Conservation (phyloP, 2,329 filamentous ascomycete genomes). For the Cladosporium phlei region DNA sequence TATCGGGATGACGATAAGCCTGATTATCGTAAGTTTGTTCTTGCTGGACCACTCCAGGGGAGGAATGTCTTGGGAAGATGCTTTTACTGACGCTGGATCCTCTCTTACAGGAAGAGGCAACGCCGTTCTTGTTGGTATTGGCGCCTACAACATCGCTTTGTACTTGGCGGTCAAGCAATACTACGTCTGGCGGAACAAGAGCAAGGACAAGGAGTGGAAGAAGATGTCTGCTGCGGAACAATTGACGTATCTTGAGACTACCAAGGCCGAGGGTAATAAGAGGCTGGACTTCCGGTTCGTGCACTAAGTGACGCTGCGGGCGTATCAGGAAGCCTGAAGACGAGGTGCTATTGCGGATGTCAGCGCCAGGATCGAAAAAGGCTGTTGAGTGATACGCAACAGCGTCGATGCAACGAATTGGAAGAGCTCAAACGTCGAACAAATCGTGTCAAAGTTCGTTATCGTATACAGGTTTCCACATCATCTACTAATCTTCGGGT, state of each 20-base stretch:
- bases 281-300: constrained; percentile 30
- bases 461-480: too few species aligned
- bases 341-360: not conserved
- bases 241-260: constrained; percentile 41
- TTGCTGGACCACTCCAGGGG: too few species aligned
- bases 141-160: not conserved
- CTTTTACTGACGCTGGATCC: not conserved
- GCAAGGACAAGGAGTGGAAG: constrained; percentile 45
- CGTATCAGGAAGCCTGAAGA: too few species aligned
- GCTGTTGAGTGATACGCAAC: too few species aligned
- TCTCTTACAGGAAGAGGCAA: not conserved
- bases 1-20: constrained; percentile 30
- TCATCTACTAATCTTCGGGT: too few species aligned
- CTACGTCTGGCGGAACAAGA: constrained; percentile 5
- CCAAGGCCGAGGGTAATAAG: constrained; percentile 33
- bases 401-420: too few species aligned
- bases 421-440: too few species aligned
- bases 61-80: too few species aligned
- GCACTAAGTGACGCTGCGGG: too few species aligned
- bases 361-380: not conserved
- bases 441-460: too few species aligned
- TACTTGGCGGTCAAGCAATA: constrained; percentile 18
- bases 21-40: not conserved
- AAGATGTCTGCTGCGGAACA: constrained; percentile 45
- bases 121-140: not conserved